Conservation (phyloP, 2,329 filamentous ascomycete genomes). For the Didymella sp. region DNA sequence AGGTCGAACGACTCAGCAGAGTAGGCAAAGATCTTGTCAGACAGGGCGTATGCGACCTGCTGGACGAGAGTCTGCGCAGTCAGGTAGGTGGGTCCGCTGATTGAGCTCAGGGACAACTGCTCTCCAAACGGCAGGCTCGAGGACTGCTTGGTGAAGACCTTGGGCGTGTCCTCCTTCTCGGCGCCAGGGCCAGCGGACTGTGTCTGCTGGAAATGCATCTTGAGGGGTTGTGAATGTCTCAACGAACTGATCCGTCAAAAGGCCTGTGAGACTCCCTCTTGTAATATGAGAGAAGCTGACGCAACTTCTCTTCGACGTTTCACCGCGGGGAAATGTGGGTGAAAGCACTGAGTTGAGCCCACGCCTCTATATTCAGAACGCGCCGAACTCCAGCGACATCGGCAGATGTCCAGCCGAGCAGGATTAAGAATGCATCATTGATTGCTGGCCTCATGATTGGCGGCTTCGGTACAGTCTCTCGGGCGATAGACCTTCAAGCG, state of each 20-base stretch:
- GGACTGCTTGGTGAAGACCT: slow-evolving; percentile 53
- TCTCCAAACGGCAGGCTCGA: slow-evolving; percentile 62
- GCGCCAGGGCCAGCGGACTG: slow-evolving; percentile 49
- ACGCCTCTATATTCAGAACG: slow-evolving; percentile 28
- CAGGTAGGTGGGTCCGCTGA: slow-evolving; percentile 88
- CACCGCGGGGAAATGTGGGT: slow-evolving; percentile 26
- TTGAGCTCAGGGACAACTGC: slow-evolving; percentile 60
- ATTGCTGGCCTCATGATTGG: slow-evolving; percentile 39
- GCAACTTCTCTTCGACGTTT: slow-evolving; percentile 22
- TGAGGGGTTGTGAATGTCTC: slow-evolving; percentile 26
- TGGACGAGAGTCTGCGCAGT: slow-evolving; percentile 94
- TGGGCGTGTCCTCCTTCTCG: slow-evolving; percentile 38
- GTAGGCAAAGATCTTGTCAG: slow-evolving; percentile 97
- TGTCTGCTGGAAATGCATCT: slow-evolving; percentile 49
- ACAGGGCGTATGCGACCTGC: slow-evolving; percentile 93
- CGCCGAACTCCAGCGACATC: slow-evolving; percentile 37
- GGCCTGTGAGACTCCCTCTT: slow-evolving; percentile 21
- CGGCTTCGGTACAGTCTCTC: slow-evolving; percentile 22
- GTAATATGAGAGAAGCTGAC: slow-evolving; percentile 18
- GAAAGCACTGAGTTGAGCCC: slow-evolving; percentile 18
- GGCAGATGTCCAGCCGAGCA: slow-evolving; percentile 38
- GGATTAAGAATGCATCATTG: slow-evolving; percentile 30
- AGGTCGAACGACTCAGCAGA: slow-evolving; percentile 93
- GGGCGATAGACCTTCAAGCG: slow-evolving; percentile 37
- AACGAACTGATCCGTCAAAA: slow-evolving; percentile 12